Percentiles rank a stretch among this genome's conserved stretches.
Evolutionary conservation across 2,329 filamentous ascomycete genomes (phyloP).

Genomic region (Cercospora sp.): DNA sequence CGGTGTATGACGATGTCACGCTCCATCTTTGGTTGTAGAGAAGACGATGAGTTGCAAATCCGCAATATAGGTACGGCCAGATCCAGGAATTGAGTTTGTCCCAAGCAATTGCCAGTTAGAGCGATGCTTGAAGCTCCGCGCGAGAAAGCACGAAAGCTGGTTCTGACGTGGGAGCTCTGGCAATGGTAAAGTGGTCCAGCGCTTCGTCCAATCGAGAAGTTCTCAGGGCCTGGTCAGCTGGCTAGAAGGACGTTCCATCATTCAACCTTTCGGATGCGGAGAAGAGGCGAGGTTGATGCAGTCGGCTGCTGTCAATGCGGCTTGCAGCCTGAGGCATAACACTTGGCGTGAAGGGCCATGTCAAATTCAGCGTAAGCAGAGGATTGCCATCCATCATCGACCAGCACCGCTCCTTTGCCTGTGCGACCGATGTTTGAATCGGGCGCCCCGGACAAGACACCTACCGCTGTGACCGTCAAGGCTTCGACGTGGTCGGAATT

Average conservation of each 20-base stretch:
- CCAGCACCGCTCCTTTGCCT: background rate
- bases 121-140: background rate
- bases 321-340: background rate
- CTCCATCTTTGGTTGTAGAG: background rate
- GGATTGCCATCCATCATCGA: background rate
- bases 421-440: background rate
- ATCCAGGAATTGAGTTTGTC: background rate
- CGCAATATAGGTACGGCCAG: background rate
- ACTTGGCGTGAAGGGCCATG: background rate
- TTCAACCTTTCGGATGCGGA: background rate
- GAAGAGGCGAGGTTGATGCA: background rate
- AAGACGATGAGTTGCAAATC: background rate
- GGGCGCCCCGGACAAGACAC: too few species aligned
- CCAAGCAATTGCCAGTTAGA: background rate
- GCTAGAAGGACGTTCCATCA: background rate
- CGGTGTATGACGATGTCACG: background rate
- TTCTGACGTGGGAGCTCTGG: background rate
- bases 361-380: background rate
- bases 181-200: background rate
- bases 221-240: background rate
- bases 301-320: background rate
- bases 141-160: background rate
- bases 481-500: background rate
- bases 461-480: too few species aligned
- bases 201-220: background rate